These are phyloP conservation scores for Oligophagozyma castellii DNA, from an alignment of 1,139 yeast genomes.

Conservation along the genomic window DNA sequence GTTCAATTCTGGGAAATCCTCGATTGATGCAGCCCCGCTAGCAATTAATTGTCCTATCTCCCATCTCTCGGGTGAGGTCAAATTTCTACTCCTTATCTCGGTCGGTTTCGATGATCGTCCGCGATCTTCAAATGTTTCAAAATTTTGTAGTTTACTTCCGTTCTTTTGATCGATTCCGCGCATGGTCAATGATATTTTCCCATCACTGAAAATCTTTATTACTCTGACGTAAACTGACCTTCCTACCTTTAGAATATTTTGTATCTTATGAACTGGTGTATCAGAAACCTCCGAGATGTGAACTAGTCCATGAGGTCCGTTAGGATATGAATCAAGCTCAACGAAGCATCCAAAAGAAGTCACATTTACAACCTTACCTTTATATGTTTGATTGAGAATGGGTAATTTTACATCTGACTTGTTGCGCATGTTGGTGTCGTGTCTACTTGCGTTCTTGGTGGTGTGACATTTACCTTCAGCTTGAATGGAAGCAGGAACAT, in stretches of 20 bases:
- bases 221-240: constrained; percentile 60
- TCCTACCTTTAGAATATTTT: constrained; percentile 40
- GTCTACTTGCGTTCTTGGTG: too few relatives aligned
- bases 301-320: constrained; percentile 66
- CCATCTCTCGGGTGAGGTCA: constrained; percentile 85
- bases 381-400: constrained; percentile 34
- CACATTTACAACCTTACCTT: constrained; percentile 47
- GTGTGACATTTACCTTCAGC: too few relatives aligned
- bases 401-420: too few relatives aligned
- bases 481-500: too few relatives aligned
- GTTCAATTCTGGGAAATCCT: constrained; percentile 29
- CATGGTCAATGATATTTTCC: constrained; percentile 53
- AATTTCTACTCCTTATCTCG: constrained; percentile 29
- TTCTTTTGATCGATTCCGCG: constrained; percentile 59
- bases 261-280: constrained; percentile 27
- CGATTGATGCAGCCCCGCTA: constrained; percentile 60
- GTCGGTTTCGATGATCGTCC: constrained; percentile 10
- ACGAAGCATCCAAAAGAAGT: constrained; percentile 74
- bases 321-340: constrained; percentile 29
- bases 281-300: constrained; percentile 60
- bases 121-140: constrained; percentile 8
- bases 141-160: constrained; percentile 33
- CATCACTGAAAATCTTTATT: constrained; percentile 31
- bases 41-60: constrained; percentile 73
- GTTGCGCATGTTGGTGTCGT: too few relatives aligned